Evolutionary conservation across 1,284 basidiomycete species (phyloP), one percentile per base, ranked within the genome.

Genomic region (Meripilus lineatus): DNA sequence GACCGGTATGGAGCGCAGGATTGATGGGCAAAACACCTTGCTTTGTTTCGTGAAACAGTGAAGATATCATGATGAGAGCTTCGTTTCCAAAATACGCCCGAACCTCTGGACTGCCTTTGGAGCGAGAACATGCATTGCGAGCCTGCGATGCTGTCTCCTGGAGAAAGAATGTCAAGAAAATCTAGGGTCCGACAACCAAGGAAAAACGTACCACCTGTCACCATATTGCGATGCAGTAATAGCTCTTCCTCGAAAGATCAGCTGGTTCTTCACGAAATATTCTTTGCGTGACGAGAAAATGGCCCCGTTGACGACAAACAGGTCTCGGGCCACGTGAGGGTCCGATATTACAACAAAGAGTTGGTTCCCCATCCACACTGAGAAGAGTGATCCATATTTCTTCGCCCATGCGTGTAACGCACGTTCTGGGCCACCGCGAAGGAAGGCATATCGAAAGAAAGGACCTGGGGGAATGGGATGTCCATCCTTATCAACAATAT

Each of bases 191-290:
- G 7, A 26, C 5, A 18, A 33, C 10, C 7, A 25, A n/a, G n/a
- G 21, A 24, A 44, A 14, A 7, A 51, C 51, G 30, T 46, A 66
- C 69, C 69, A 71, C 44, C 51, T 54, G 39, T 69, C 65, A 44
- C 65, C 65, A 50, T 70, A 70, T 5, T 64, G 64, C 3, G 66
- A 64, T 5, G 66, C 65, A 6, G 69, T 70, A 38, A 69, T 64
- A 18, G 57, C 67, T 1, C 65, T 56, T 2, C 61, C 61, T 5
- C 53, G 57, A 36, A 69, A 62, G 37, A 69, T 62, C 6, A 59
- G 64, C 46, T 66, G 58, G 11, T 57, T 61, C 50, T 69, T 69
- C 38, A 68, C 53, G 49, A 63, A 68, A 54, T 57, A 64, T 30
- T 60, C 53, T 45, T 64, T 67, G 13, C 67, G 54, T 6, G 59